Evolutionary conservation across 441 rosid species (phyloP).

Genomic region (Croton laevigatus): DNA sequence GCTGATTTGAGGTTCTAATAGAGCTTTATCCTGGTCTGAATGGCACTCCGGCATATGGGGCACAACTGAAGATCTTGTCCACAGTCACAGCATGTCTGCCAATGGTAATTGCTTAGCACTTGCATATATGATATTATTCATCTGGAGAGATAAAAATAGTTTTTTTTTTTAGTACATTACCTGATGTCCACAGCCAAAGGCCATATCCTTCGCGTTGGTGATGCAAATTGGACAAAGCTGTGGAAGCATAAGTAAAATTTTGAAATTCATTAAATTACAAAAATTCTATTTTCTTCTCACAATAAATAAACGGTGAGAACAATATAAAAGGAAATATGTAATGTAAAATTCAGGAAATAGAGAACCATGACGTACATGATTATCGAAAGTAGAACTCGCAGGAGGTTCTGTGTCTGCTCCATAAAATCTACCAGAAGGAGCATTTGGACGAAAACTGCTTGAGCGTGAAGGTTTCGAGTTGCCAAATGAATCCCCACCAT

Average conservation of each 20-base stretch:
- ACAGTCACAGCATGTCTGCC: slow-evolving; percentile 67
- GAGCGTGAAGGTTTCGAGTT: slow-evolving; percentile 44
- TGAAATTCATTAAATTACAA: not conserved
- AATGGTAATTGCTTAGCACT: slow-evolving; percentile 2
- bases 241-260: slow-evolving; percentile 2
- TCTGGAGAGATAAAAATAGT: not conserved
- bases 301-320: not conserved
- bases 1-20: slow-evolving; percentile 22
- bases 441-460: slow-evolving; percentile 39
- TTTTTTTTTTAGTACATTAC: slow-evolving; percentile 24
- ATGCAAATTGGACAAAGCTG: slow-evolving; percentile 74
- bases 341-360: not conserved
- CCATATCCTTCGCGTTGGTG: slow-evolving; percentile 50
- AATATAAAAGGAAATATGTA: not conserved
- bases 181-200: slow-evolving; percentile 73
- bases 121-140: not conserved
- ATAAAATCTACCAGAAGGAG: slow-evolving; percentile 25
- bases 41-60: slow-evolving; percentile 52
- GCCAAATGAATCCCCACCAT: slow-evolving; percentile 43
- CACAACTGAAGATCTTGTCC: slow-evolving; percentile 55
- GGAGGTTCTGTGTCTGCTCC: slow-evolving; percentile 29
- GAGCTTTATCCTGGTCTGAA: slow-evolving; percentile 59
- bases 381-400: slow-evolving; percentile 43
- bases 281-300: not conserved
- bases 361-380: slow-evolving; percentile 37